A percentile compares a stretch with the other conserved stretches of the same genome.
These are phyloP conservation scores for Haplosporangium sp. DNA, from an alignment of 371 early-diverging fungal species.

Conservation along the genomic window DNA sequence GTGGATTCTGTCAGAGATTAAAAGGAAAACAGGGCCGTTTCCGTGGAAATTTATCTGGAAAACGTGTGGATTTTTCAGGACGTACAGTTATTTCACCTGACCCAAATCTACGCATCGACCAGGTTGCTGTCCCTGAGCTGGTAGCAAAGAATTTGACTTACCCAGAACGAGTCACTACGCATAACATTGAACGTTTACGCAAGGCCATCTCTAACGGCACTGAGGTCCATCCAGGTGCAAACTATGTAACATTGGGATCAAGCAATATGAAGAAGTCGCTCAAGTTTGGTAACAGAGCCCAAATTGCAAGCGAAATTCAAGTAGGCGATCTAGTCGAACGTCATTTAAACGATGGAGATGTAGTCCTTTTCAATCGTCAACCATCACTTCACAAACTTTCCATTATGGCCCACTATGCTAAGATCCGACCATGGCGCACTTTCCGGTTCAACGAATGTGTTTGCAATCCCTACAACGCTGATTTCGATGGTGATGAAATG, in stretches of 20 bases:
- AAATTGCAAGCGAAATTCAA: conserved; percentile 79
- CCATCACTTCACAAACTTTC: conserved; percentile 99
- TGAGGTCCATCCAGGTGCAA: conserved; percentile 96
- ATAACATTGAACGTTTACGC: conserved; percentile 89
- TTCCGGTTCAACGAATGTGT: conserved; percentile 99
- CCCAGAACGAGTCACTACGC: conserved; percentile 94
- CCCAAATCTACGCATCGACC: conserved; percentile 99
- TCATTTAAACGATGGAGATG: conserved; percentile 96
- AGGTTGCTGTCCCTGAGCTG: conserved; percentile 96
- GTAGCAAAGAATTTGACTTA: conserved; percentile 98
- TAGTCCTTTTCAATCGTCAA: conserved; percentile 99
- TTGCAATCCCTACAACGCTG: conserved; percentile 99
- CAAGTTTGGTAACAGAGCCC: conserved; percentile 80
- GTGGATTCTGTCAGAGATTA: conserved; percentile 97
- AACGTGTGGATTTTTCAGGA: conserved; percentile 99
- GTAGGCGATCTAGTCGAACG: conserved; percentile 98
- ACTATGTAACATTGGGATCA: conserved; percentile 76
- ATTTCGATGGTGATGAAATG: conserved; percentile 99
- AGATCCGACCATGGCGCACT: conserved; percentile 97
- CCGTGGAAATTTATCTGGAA: conserved; percentile 99
- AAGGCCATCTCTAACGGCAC: conserved; percentile 92
- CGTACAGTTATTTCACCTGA: conserved; percentile 99
- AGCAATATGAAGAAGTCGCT: conserved; percentile 72
- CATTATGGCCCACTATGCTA: conserved; percentile 98
- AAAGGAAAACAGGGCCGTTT: conserved; percentile 99